Percentiles rank a stretch among this genome's conserved stretches.
Conservation (phyloP, 306 rosid species). For the Pterocarpus macrocarpus region DNA sequence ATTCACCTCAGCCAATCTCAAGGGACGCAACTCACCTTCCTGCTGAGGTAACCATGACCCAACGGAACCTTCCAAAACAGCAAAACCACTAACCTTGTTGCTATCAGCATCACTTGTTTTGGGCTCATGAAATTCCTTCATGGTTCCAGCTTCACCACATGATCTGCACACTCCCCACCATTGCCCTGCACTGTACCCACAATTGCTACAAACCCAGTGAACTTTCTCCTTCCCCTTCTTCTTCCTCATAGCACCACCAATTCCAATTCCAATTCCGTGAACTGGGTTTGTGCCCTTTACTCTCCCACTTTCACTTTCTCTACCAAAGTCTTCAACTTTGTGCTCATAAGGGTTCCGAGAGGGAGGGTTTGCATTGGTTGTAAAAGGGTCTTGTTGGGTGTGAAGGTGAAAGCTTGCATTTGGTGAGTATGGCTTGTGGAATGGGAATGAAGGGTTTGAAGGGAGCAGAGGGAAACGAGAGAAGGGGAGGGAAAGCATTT, state of each 20-base stretch:
- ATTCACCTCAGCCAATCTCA: slow-evolving; percentile 78
- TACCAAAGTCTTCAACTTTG: slow-evolving; percentile 34
- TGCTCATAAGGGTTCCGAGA: neutral
- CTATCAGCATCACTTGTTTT: slow-evolving; percentile 33
- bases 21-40: slow-evolving; percentile 60
- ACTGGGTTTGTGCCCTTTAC: slow-evolving; percentile 47
- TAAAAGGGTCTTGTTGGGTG: slow-evolving; percentile 24
- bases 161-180: slow-evolving; percentile 90
- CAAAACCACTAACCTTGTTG: slow-evolving; percentile 51
- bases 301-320: slow-evolving; percentile 35
- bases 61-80: slow-evolving; percentile 60
- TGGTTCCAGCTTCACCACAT: slow-evolving; percentile 59
- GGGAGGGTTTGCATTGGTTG: slow-evolving; percentile 13
- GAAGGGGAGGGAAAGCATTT: slow-evolving; percentile 43
- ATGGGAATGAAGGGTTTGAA: slow-evolving; percentile 47
- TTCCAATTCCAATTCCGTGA: neutral
- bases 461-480: slow-evolving; percentile 47
- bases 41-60: slow-evolving; percentile 77
- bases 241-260: slow-evolving; percentile 49
- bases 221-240: slow-evolving; percentile 67
- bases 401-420: slow-evolving; percentile 37
- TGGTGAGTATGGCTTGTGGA: slow-evolving; percentile 41
- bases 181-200: slow-evolving; percentile 79
- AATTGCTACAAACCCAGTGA: slow-evolving; percentile 77
- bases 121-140: slow-evolving; percentile 63